Evolutionary conservation across 1,284 basidiomycete species (phyloP).

Genomic region (Moniliella sp.): DNA sequence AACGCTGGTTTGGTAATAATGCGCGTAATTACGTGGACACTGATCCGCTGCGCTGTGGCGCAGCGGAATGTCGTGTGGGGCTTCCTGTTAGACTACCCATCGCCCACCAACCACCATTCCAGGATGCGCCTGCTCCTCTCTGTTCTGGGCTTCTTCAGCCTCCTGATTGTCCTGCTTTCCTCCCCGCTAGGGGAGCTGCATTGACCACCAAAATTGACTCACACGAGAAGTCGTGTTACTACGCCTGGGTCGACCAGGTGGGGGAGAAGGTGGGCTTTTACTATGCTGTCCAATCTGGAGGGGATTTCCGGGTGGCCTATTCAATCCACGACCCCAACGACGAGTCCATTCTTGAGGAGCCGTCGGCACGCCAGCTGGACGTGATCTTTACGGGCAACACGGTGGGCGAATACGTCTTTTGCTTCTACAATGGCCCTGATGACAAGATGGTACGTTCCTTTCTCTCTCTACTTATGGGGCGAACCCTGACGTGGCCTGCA

Average conservation of each 20-base stretch:
- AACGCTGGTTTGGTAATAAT: too few relatives aligned
- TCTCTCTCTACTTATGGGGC: neutral
- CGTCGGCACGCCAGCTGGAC: slow-evolving; percentile 77
- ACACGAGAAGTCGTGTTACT: slow-evolving; percentile 77
- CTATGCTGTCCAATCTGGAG: slow-evolving; percentile 71
- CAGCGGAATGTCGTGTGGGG: too few relatives aligned
- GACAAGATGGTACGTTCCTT: too few relatives aligned
- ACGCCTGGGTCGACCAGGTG: slow-evolving; percentile 80
- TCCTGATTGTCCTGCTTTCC: too few relatives aligned
- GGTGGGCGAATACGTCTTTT: slow-evolving; percentile 88
- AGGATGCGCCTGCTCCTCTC: too few relatives aligned
- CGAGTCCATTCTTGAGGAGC: slow-evolving; percentile 61
- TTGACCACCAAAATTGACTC: slow-evolving; percentile 65
- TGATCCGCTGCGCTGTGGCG: too few relatives aligned
- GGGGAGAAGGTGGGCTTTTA: slow-evolving; percentile 66
- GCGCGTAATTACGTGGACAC: too few relatives aligned
- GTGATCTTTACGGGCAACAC: slow-evolving; percentile 84
- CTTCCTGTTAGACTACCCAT: too few relatives aligned
- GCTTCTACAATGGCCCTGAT: slow-evolving; percentile 96
- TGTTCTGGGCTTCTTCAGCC: too few relatives aligned
- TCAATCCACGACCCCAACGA: slow-evolving; percentile 71
- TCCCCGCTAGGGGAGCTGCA: too few relatives aligned
- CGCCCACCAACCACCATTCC: too few relatives aligned
- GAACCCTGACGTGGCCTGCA: slow-evolving; percentile 1
- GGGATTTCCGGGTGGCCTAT: slow-evolving; percentile 89